Evolutionary conservation across 345 rosid species (phyloP), one percentile per base, ranked within the genome.

Genomic region (Luvunga scandens): DNA sequence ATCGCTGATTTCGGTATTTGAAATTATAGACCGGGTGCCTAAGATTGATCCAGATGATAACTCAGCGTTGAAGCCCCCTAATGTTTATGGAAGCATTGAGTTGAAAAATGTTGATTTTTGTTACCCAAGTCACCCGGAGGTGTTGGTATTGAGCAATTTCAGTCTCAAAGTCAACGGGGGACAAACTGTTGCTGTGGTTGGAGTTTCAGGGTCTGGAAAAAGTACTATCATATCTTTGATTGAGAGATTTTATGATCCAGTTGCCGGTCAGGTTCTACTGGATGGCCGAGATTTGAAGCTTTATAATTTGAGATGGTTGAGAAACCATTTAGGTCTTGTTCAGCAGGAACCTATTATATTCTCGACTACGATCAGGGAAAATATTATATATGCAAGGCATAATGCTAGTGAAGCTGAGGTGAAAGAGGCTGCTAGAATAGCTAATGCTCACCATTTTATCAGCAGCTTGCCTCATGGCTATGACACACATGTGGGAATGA

Each of bases 171-270:
- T 97, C 66, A 97, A 71, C 55, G 98, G 97, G 31, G 99, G 99
- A 82, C 99, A 94, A 82, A 97, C 99, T 16, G 83, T 94, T 69
- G 99, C 99, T n/a, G 90, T 97, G 68, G 98, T 97, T 77, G 99
- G 99, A 80, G 99, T 94, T 85, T 94, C 98, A 67, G 98, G 99
- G 67, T 97, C 99, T 66, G 99, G 99, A 77, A 97, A 94, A 87
- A 97, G 98, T 90, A 90, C 98, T 18, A 97, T 97, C 68, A 93
- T 97, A 79, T 97, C 99, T 33, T 79, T 97, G 86, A 90, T 97
- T 22, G 91, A 97, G 90, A 89, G 99, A 83, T 97, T 94, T 80
- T 97, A 93, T 60, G 99, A 97, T 85, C 98, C 99, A 61, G 92
- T 91, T 66, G 99, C 99, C 8, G 99, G 99, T 85, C 99, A 97